These are phyloP conservation scores for Lentinula lateritia DNA, from an alignment of 768 basidiomycete species.

Conservation along the genomic window DNA sequence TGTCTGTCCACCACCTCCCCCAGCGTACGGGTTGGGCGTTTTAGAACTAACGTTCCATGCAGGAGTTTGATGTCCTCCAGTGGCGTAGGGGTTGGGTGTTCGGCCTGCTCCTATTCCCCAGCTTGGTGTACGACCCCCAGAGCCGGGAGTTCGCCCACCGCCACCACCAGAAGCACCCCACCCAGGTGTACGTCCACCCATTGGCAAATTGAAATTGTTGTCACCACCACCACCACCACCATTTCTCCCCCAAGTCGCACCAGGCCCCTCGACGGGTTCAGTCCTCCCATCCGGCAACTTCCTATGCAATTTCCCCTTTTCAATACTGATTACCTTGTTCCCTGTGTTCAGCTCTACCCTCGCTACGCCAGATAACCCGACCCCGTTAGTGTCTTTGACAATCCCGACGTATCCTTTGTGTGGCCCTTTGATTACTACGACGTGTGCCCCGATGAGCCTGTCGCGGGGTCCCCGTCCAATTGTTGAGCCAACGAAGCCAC, in stretches of 20 bases:
- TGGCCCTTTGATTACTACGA: constrained; percentile 80
- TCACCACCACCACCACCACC: neutral
- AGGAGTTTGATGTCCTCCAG: constrained; percentile 54
- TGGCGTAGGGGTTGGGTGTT: constrained; percentile 61
- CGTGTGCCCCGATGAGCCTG: constrained; percentile 72
- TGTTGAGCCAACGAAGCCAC: constrained; percentile 74
- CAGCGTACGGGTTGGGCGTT: constrained; percentile 67
- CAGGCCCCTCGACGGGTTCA: constrained; percentile 38
- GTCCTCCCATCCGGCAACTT: constrained; percentile 61
- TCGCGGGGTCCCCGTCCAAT: constrained; percentile 81
- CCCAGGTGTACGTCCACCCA: constrained; percentile 33
- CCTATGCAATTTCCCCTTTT: constrained; percentile 70
- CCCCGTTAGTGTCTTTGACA: constrained; percentile 93
- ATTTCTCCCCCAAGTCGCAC: constrained; percentile 9
- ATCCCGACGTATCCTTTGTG: constrained; percentile 88
- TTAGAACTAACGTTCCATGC: constrained; percentile 57
- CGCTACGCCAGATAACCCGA: constrained; percentile 35
- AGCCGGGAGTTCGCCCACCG: constrained; percentile 27
- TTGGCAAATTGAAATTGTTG: constrained; percentile 12
- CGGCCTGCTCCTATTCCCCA: neutral
- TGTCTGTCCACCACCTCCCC: constrained; percentile 47
- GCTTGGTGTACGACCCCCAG: neutral
- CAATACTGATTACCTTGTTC: constrained; percentile 85
- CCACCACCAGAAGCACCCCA: no score
- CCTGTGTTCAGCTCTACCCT: constrained; percentile 88